Conservation (phyloP, 257 asterid genomes). For the Nicotiana obtusifolia region DNA sequence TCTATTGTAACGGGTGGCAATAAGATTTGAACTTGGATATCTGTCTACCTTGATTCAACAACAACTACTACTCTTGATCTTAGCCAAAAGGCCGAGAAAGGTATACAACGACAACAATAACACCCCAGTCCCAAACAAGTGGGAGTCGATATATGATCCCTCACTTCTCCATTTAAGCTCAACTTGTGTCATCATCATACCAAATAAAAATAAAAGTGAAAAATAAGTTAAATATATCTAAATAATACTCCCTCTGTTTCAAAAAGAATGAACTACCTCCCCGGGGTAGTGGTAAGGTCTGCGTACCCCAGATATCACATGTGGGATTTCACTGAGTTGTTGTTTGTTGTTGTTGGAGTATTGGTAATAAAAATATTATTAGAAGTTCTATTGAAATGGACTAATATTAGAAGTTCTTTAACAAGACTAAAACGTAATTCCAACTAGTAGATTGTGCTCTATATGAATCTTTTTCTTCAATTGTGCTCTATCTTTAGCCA, state of each 20-base stretch:
- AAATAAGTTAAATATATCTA: background rate
- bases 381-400: too few species aligned
- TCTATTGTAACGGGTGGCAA: background rate
- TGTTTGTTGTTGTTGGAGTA: too few species aligned
- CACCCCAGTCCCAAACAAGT: background rate
- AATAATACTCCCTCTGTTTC: too few species aligned
- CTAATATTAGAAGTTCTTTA: background rate
- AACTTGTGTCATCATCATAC: background rate
- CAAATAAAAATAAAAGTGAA: background rate
- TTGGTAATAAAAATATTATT: too few species aligned
- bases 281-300: too few species aligned
- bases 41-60: background rate
- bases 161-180: background rate
- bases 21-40: background rate
- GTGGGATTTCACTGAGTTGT: too few species aligned
- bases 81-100: slow-evolving; percentile 45
- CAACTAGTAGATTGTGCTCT: background rate
- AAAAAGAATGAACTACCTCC: too few species aligned
- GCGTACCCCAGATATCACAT: too few species aligned
- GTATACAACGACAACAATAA: slow-evolving; percentile 7
- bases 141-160: background rate
- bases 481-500: background rate
- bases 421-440: background rate
- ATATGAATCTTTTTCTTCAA: background rate
- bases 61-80: slow-evolving; percentile 10